Evolutionary conservation across 495 filamentous ascomycete species (phyloP), one percentile per base, ranked within the genome.

Genomic region (Penicillium parvum): DNA sequence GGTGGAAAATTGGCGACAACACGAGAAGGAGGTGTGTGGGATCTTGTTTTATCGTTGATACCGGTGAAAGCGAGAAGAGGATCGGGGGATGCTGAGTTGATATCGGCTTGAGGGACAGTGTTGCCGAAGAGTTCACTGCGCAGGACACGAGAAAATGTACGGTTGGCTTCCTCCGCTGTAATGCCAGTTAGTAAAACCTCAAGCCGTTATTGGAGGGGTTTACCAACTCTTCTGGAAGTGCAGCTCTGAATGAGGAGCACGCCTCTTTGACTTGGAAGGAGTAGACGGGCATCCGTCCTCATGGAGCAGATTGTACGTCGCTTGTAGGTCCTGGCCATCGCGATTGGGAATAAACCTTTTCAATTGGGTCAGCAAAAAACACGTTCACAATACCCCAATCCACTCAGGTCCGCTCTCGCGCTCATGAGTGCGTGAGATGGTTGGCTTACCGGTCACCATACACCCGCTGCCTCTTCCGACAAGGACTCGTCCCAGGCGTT

Each of bases 291-390:
- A 96, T 10, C 84, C 86, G 58, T 95, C 88, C 35, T 95, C 90
- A 56, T 92, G 86, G 15, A 96, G 73, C 41, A 98, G 73, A 59
- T 79, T 91, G 60, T 88, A 97, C 52, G 88, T 90, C 22, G 92
- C 88, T 54, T 90, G 85, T 16, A 96, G 69, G 61, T 98, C 94
- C 60, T 94, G 88, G 6, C 94, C 92, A 38, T 90, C 85, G 10
- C 92, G 83, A 57, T 92, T 90, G 21, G 94, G 94, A 49, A 98
- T 97, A 57, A 98, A 98, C 54, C 90, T 96, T 39, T 5, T 23
- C 23, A 26, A 22, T 16, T 17, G 15, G 15, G 25, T 42, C 28
- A 52, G 44, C 26, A n/a, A n/a, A n/a, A n/a, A n/a, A n/a, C n/a
- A n/a, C n/a, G n/a, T n/a, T n/a, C n/a, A n/a, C n/a, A n/a, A n/a